Evolutionary conservation across 805 yeast species (phyloP).

Genomic region (Naumovozyma castellii): DNA sequence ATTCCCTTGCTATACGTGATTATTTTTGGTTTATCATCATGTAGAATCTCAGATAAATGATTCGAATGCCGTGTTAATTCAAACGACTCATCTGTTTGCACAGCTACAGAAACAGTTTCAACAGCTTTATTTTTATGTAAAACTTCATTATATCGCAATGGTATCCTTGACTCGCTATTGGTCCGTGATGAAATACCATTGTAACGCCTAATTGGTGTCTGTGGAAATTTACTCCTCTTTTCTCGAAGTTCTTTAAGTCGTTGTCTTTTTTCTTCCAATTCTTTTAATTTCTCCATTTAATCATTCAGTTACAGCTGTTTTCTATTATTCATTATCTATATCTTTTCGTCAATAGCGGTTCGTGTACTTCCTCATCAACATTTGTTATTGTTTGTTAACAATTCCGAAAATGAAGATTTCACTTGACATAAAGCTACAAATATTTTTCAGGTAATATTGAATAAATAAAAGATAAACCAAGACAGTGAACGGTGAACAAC

Average conservation of each 20-base stretch:
- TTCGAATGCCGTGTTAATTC: no score
- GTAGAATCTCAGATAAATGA: no score
- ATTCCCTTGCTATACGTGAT: slow-evolving; percentile 19
- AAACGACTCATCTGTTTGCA: slow-evolving; percentile 16
- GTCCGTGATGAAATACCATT: neutral
- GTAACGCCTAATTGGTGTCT: neutral
- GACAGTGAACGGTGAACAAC: no score
- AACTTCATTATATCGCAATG: no score
- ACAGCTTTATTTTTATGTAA: no score
- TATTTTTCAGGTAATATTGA: no score
- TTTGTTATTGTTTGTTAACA: slow-evolving; percentile 7
- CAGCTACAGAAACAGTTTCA: slow-evolving; percentile 5
- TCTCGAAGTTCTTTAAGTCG: slow-evolving; percentile 43
- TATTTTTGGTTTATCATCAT: slow-evolving; percentile 1
- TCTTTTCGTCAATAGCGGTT: neutral
- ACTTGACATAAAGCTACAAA: slow-evolving; percentile 10
- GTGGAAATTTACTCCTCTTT: slow-evolving; percentile 29
- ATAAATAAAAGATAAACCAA: no score
- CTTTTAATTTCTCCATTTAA: slow-evolving; percentile 28
- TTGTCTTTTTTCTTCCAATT: slow-evolving; percentile 44
- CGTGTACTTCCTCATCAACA: neutral
- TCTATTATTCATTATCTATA: neutral
- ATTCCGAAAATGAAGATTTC: slow-evolving; percentile 6
- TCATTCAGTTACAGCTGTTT: neutral
- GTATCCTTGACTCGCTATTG: no score